Conservation (phyloP, 202 grass and related monocot genomes). For the Bolboschoenoplectus hybrid region DNA sequence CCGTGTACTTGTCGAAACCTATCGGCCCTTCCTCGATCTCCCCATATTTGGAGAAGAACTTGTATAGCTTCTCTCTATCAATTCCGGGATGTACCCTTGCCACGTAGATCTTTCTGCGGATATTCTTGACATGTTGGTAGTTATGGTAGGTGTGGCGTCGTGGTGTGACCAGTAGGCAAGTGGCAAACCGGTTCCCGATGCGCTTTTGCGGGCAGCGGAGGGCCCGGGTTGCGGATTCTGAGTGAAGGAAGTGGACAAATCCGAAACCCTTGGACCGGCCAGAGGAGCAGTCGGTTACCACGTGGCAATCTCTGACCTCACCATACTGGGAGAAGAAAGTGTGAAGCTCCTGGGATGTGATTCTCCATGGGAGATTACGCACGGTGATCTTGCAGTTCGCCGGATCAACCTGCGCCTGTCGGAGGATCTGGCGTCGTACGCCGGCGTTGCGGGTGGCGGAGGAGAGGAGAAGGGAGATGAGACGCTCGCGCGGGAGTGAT, state of each 20-base stretch:
- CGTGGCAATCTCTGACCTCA: constrained; percentile 81
- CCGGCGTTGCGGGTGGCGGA: constrained; percentile 54
- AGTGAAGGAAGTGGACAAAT: constrained; percentile 71
- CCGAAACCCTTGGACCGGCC: constrained; percentile 90
- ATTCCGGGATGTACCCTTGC: constrained; percentile 76
- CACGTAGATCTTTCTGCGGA: constrained; percentile 85
- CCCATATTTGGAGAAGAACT: constrained; percentile 54
- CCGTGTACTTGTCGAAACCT: constrained; percentile 44
- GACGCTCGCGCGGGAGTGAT: constrained; percentile 64
- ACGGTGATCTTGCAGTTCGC: constrained; percentile 80
- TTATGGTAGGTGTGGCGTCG: constrained; percentile 42
- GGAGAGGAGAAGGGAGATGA: constrained; percentile 67
- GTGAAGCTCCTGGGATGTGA: constrained; percentile 59
- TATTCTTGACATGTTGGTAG: constrained; percentile 53
- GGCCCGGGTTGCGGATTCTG: constrained; percentile 56
- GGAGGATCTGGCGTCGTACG: constrained; percentile 60
- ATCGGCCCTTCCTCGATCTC: constrained; percentile 59
- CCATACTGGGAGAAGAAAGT: constrained; percentile 67
- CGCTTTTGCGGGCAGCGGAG: constrained; percentile 68
- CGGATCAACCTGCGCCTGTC: constrained; percentile 61
- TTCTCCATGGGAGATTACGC: constrained; percentile 78
- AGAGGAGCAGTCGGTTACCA: constrained; percentile 63
- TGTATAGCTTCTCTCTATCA: constrained; percentile 45
- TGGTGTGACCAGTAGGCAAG: constrained; percentile 70
- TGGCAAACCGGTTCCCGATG: constrained; percentile 68